Conservation (phyloP, 345 rosid species). For the Dipteronia dyeriana region DNA sequence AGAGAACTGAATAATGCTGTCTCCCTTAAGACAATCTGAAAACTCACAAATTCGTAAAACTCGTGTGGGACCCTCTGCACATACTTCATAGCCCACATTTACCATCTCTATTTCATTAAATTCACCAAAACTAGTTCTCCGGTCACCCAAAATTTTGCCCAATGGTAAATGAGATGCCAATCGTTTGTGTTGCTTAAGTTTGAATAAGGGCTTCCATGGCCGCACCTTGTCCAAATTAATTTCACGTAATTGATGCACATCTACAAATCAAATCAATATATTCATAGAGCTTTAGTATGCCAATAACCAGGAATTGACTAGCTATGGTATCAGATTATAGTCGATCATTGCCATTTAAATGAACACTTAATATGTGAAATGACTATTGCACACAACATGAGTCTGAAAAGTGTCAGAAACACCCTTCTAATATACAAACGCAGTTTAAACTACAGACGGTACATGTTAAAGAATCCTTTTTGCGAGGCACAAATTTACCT, state of each 20-base stretch:
- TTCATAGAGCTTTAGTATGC: background rate
- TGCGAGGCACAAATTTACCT: constrained; percentile 2
- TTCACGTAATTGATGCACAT: constrained; percentile 64
- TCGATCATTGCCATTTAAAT: constrained; percentile 5
- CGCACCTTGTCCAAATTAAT: constrained; percentile 93
- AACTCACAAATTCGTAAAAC: constrained; percentile 77
- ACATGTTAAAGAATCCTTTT: constrained; percentile 7
- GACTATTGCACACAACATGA: background rate
- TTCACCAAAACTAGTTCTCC: constrained; percentile 41
- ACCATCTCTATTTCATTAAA: constrained; percentile 43
- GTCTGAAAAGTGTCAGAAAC: background rate
- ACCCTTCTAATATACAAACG: background rate
- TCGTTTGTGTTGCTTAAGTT: constrained; percentile 49
- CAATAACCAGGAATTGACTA: background rate
- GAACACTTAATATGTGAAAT: background rate
- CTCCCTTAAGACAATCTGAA: constrained; percentile 50
- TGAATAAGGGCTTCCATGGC: constrained; percentile 84
- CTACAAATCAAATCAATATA: constrained; percentile 43
- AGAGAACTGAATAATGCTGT: constrained; percentile 40
- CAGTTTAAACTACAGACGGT: background rate
- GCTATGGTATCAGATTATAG: background rate
- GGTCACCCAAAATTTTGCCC: constrained; percentile 42
- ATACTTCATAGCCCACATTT: constrained; percentile 86
- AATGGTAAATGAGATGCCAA: constrained; percentile 53
- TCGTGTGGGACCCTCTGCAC: constrained; percentile 86